Base-by-base conservation (phyloP, 805 yeast species). In the Ogataea nitratoaversa region DNA sequence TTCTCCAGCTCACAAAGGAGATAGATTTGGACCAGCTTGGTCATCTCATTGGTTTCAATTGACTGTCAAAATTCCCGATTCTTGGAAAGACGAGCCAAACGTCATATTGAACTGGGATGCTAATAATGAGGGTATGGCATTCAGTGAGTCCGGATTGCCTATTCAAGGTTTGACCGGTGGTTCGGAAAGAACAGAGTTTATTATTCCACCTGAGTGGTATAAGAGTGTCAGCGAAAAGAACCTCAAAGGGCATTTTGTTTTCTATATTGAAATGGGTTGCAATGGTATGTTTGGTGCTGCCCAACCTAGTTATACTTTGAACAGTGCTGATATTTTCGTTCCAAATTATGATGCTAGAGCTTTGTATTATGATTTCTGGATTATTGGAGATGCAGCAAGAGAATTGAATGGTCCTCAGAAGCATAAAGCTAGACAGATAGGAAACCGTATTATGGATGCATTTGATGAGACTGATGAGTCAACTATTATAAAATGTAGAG, bases 11-110 rank as follows among this genome's bases (percentile, higher is more conserved):
- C 59, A 63, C 12, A 79, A 79, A 48, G 95, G 93, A 18, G 82
- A 85, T 50, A 65, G 70, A 8, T 88, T 85, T 59, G 97, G 98
- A 0, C 99, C 99, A 3, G 84, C 95, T 12, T 91, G 99, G 99
- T 82, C 91, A 43, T 84, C 98, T 1, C 95, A 88, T 48, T 91
- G 99, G 99, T 88, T 93, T 63, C 75, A 78, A 50, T 65, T 91
- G 17, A 63, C 71, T 12, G 63, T 86, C 42, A 66, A 68, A n/a
- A 67, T 91, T 5, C 95, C 96, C 0, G 49, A 67, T 13, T 59
- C 69, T 3, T 82, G 86, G 85, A 49, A 65, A 8, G 57, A 68
- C 18, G 68, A 71, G 13, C 78, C 76, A 29, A 71, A 69, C 42
- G 72, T 87, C 30, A 66, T 82, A 39, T 75, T 86, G 43, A 82